Conservation (phyloP, 2,329 filamentous ascomycete genomes). For the Ophiostoma australiae region DNA sequence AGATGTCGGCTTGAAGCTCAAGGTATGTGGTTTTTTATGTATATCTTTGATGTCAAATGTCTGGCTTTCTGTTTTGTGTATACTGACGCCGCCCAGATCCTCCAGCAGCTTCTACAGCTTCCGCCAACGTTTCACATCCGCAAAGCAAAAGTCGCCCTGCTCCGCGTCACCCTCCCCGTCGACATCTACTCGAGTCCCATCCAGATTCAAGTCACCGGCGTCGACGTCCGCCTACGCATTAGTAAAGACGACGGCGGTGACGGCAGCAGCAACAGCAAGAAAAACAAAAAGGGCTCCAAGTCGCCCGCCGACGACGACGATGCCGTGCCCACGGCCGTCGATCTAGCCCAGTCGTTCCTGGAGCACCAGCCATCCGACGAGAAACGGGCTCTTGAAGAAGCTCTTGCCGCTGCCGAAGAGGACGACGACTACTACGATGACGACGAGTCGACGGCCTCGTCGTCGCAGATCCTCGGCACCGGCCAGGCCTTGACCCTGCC, state of each 20-base stretch:
- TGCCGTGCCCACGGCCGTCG: conserved; percentile 61
- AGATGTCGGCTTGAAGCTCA: conserved; percentile 75
- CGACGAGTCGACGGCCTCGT: conserved; percentile 46
- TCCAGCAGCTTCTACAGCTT: conserved; percentile 68
- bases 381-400: conserved; percentile 63
- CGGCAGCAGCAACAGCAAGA: conserved; percentile 10
- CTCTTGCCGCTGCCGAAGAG: conserved; percentile 52
- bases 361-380: conserved; percentile 63
- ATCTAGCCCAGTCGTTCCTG: conserved; percentile 75
- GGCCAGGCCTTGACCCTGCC: conserved; percentile 66
- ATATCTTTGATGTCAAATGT: not conserved
- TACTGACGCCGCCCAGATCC: conserved; percentile 56
- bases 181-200: conserved; percentile 85
- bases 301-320: conserved; percentile 34
- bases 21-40: conserved; percentile 46
- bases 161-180: conserved; percentile 79
- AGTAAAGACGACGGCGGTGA: conserved; percentile 14
- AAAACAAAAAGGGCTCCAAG: not conserved
- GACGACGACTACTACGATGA: conserved; percentile 22
- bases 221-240: conserved; percentile 64
- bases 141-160: conserved; percentile 67
- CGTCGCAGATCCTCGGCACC: conserved; percentile 50
- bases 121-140: conserved; percentile 66
- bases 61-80: not conserved
- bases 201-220: conserved; percentile 71